Evolutionary conservation across 2,329 filamentous ascomycete genomes (phyloP).

Genomic region (Gaeumannomyces tritici): DNA sequence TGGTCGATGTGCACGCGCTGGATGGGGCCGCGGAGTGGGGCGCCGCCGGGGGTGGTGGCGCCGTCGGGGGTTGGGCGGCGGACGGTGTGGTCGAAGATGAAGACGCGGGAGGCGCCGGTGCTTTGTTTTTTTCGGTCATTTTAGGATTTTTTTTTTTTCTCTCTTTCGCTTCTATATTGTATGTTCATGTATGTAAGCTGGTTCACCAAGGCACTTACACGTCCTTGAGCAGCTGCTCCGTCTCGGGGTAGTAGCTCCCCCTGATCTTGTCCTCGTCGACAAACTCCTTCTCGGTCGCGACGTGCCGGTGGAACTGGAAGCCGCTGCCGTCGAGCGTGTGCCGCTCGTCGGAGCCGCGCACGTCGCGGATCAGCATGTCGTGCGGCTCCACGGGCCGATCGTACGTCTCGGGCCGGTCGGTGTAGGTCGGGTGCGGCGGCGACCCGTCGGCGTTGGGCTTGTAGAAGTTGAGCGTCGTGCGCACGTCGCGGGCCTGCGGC

Average conservation of each 20-base stretch:
- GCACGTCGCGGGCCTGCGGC: constrained; percentile 8
- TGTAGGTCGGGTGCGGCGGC: constrained; percentile 12
- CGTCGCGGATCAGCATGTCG: constrained; percentile 55
- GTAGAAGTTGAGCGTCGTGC: constrained; percentile 19
- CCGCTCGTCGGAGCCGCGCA: constrained; percentile 55
- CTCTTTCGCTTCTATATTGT: no score
- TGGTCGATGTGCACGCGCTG: constrained; percentile 50
- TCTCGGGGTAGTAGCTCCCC: constrained; percentile 72
- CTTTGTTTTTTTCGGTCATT: constrained; percentile 19
- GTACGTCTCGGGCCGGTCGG: constrained; percentile 48
- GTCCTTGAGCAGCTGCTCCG: constrained; percentile 58
- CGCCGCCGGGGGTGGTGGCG: neutral
- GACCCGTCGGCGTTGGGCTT: constrained; percentile 16
- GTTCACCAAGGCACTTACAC: neutral
- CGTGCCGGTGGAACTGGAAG: constrained; percentile 54
- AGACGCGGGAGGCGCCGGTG: constrained; percentile 43
- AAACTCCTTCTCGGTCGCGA: constrained; percentile 53
- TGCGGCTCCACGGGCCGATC: constrained; percentile 50
- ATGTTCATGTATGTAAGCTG: no score
- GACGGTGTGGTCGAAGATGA: constrained; percentile 56
- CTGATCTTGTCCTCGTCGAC: constrained; percentile 59
- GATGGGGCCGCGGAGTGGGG: constrained; percentile 29
- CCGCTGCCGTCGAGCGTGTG: constrained; percentile 37
- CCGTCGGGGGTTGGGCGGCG: constrained; percentile 19
- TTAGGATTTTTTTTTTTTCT: neutral